Percentiles rank a stretch among this genome's conserved stretches.
These are phyloP conservation scores for Rhodotorula sp. DNA, from an alignment of 1,284 basidiomycete species.

Conservation along the genomic window DNA sequence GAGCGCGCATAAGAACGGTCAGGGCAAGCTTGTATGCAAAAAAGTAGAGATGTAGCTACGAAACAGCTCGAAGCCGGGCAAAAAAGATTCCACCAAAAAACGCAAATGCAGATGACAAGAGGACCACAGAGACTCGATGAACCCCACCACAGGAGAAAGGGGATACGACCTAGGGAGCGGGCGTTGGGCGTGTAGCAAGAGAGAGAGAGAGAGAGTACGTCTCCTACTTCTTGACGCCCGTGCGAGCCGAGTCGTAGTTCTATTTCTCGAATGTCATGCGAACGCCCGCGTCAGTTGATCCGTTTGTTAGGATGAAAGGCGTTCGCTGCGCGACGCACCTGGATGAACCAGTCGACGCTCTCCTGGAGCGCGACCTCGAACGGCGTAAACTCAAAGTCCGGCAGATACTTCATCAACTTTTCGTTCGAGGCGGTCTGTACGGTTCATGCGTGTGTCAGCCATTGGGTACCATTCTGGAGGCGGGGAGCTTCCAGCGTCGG, in stretches of 20 bases:
- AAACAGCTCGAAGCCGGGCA: background rate
- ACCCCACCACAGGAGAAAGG: background rate
- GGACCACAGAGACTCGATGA: background rate
- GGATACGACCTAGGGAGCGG: background rate
- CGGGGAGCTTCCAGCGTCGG: no score
- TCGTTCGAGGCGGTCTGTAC: conserved; percentile 69
- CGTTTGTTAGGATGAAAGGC: background rate
- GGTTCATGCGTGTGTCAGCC: background rate
- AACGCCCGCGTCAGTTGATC: no score
- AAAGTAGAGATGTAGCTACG: background rate
- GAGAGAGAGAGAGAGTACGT: no score
- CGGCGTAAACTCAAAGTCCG: conserved; percentile 76
- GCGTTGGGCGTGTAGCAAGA: background rate
- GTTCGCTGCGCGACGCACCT: conserved; percentile 40
- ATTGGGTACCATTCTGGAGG: no score
- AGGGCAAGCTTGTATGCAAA: background rate
- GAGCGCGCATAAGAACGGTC: no score
- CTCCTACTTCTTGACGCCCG: conserved; percentile 49
- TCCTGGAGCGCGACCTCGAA: conserved; percentile 76
- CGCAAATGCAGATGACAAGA: background rate
- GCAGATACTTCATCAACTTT: conserved; percentile 67
- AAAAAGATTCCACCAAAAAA: background rate
- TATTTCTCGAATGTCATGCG: background rate
- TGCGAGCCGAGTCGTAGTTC: conserved; percentile 68
- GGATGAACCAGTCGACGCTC: conserved; percentile 74